Evolutionary conservation across 352 stramenopile genomes (phyloP).

Genomic region (Globisporangium cystogenes): DNA sequence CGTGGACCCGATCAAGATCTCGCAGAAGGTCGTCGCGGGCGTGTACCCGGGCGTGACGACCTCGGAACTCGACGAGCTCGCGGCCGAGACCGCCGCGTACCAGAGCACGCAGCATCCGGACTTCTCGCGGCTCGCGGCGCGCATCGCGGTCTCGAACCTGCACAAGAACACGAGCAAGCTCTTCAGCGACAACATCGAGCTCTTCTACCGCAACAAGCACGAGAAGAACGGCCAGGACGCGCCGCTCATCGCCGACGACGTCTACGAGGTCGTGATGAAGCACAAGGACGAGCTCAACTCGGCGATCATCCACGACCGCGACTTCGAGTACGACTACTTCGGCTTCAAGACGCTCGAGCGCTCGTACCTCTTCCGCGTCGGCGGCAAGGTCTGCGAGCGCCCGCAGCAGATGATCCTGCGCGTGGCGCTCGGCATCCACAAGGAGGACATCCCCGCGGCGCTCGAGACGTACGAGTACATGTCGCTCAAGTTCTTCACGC

Average conservation of each 20-base stretch:
- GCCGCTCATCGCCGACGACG: conserved; percentile 92
- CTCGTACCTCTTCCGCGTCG: conserved; percentile 95
- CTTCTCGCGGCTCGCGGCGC: conserved; percentile 97
- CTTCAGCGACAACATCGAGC: conserved; percentile 93
- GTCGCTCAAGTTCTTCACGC: conserved; percentile 96
- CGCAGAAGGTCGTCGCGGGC: conserved; percentile 98
- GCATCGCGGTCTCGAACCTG: conserved; percentile 98
- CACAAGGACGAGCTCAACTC: conserved; percentile 95
- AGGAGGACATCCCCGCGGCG: conserved; percentile 90
- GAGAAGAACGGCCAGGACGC: conserved; percentile 92
- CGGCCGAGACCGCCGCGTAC: conserved; percentile 97
- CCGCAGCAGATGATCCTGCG: conserved; percentile 99
- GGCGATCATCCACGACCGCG: conserved; percentile 96
- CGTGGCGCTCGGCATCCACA: conserved; percentile 97
- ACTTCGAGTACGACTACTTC: conserved; percentile 99
- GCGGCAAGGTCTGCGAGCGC: conserved; percentile 95
- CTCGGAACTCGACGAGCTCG: conserved; percentile 97
- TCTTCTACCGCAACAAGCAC: conserved; percentile 95
- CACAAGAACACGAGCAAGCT: conserved; percentile 98
- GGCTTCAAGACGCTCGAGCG: conserved; percentile 99
- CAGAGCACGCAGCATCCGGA: conserved; percentile 97
- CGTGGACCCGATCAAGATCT: conserved; percentile 96
- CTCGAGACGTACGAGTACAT: conserved; percentile 99
- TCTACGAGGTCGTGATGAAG: conserved; percentile 95
- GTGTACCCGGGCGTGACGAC: conserved; percentile 98